Evolutionary conservation across 139 green algal species (phyloP), one percentile per base, ranked within the genome.

Genomic region (Auxenochlorella pyrenoidosa): DNA sequence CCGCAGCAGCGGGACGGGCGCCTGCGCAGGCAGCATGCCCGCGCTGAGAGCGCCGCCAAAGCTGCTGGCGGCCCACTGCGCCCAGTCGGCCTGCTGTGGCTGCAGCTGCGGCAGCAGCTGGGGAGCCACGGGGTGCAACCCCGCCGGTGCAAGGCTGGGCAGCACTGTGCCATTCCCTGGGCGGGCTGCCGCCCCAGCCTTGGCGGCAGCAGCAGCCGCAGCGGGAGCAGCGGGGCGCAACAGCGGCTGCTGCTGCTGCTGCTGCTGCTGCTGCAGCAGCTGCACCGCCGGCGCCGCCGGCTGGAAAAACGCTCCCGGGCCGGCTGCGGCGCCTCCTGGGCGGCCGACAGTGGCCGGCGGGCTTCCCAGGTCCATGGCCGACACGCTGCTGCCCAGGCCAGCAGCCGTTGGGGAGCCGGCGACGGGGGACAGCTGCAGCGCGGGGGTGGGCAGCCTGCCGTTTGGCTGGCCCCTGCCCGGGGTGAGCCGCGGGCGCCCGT

Each of bases 341-440:
- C 10, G 66, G 5, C 66, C 43, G 2, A 43, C 41, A 13, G 63
- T 30, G 18, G 60, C 60, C 30, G 40, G 63, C 1, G 80, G 80
- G 80, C 80, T 75, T 15, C 78, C 40, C 34, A 87, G 85, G 3
- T 79, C 77, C 77, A 88, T 89, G 0, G 76, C 77, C 3, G 77
- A 54, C 21, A 88, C 80, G 41, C 43, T 41, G 28, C 40, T 65
- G 60, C 80, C 60, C 59, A 77, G 58, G 24, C 43, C 75, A 0
- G 43, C 75, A 1, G 75, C 75, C 10, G 66, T 47, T 16, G 59
- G 54, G 28, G 70, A 71, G n/a, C 77, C 43, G 0, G 66, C 0
- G 1, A 70, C 40, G 12, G 60, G 40, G 18, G 41, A 87, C 54
- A 76, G 60, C 58, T 70, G 40, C 32, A 90, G 38, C 63, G 34